Percentiles rank a stretch among this genome's conserved stretches.
These are phyloP conservation scores for Coemansia umbellata DNA, from an alignment of 192 early-diverging fungal species.

Conservation along the genomic window DNA sequence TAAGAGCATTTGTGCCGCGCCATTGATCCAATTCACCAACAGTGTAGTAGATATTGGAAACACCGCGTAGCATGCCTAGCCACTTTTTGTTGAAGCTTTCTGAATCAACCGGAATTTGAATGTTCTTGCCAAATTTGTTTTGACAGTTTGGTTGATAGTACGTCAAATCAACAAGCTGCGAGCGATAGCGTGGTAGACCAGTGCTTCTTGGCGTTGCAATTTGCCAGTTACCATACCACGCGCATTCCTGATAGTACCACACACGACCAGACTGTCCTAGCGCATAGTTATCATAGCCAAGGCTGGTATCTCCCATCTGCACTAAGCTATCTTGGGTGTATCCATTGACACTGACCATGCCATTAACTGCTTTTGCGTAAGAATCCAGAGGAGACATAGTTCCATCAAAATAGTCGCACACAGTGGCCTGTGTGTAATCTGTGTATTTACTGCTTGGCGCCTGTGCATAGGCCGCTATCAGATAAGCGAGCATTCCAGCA, in stretches of 20 bases:
- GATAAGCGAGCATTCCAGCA: conserved; percentile 14
- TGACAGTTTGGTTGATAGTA: conserved; percentile 38
- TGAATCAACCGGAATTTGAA: conserved; percentile 16
- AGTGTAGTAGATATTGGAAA: conserved; percentile 32
- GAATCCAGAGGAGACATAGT: conserved; percentile 14
- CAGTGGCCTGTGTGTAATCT: conserved; percentile 11
- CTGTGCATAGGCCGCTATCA: conserved; percentile 18
- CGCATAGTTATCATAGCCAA: conserved; percentile 28
- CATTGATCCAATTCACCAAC: conserved; percentile 21
- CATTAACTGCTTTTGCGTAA: conserved; percentile 15
- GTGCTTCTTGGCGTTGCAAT: conserved; percentile 20
- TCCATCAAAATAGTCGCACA: conserved; percentile 27
- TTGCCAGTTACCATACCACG: conserved; percentile 62
- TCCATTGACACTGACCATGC: conserved; percentile 6
- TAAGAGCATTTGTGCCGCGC: conserved; percentile 14
- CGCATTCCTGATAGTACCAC: conserved; percentile 61
- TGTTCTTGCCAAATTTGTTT: conserved; percentile 32
- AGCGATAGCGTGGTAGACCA: conserved; percentile 26
- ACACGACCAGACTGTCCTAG: conserved; percentile 29
- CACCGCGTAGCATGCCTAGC: conserved; percentile 13
- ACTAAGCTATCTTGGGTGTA: conserved; percentile 7
- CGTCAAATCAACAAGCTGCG: conserved; percentile 23
- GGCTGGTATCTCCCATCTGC: conserved; percentile 27
- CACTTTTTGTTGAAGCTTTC: conserved; percentile 26
- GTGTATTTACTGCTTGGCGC: conserved; percentile 1